Percentiles rank a stretch among this genome's conserved stretches.
Evolutionary conservation across 495 filamentous ascomycete genomes (phyloP).

Genomic region (Hypoxylon fragiforme): DNA sequence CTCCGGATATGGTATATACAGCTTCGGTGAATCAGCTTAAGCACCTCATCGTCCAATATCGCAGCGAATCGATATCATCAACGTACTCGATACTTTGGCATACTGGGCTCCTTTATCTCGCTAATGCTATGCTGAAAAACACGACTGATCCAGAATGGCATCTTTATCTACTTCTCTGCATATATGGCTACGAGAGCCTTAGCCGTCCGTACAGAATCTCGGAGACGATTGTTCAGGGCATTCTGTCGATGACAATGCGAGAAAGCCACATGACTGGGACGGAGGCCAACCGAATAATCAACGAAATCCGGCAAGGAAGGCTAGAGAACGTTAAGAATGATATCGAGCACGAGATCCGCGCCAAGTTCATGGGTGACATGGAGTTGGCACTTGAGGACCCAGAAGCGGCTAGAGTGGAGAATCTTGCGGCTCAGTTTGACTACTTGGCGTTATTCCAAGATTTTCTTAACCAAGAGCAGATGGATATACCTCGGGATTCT

Average conservation of each 20-base stretch:
- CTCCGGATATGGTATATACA: slow-evolving; percentile 23
- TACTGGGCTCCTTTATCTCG: slow-evolving; percentile 34
- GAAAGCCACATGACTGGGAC: slow-evolving; percentile 17
- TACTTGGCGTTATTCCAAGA: slow-evolving; percentile 27
- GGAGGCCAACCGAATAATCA: slow-evolving; percentile 25
- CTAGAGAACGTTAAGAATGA: not conserved
- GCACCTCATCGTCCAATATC: slow-evolving; percentile 33
- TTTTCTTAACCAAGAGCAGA: slow-evolving; percentile 26
- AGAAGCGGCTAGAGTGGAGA: slow-evolving; percentile 27
- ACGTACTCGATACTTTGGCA: slow-evolving; percentile 37
- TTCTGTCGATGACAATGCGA: slow-evolving; percentile 34
- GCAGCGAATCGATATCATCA: slow-evolving; percentile 17
- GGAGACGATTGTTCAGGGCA: slow-evolving; percentile 22
- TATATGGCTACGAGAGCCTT: slow-evolving; percentile 35
- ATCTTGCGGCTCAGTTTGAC: slow-evolving; percentile 25
- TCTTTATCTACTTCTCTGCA: slow-evolving; percentile 34
- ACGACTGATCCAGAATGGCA: slow-evolving; percentile 24
- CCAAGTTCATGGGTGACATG: slow-evolving; percentile 31
- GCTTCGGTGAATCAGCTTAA: slow-evolving; percentile 37
- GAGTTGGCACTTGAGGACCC: slow-evolving; percentile 22
- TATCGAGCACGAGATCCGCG: slow-evolving; percentile 19
- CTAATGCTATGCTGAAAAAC: slow-evolving; percentile 31
- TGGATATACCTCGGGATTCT: not conserved
- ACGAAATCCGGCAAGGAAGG: slow-evolving; percentile 21
- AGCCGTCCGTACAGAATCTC: slow-evolving; percentile 29